Conservation (phyloP, 1,284 basidiomycete species). For the Xerocomus cyaneibrunnescens region DNA sequence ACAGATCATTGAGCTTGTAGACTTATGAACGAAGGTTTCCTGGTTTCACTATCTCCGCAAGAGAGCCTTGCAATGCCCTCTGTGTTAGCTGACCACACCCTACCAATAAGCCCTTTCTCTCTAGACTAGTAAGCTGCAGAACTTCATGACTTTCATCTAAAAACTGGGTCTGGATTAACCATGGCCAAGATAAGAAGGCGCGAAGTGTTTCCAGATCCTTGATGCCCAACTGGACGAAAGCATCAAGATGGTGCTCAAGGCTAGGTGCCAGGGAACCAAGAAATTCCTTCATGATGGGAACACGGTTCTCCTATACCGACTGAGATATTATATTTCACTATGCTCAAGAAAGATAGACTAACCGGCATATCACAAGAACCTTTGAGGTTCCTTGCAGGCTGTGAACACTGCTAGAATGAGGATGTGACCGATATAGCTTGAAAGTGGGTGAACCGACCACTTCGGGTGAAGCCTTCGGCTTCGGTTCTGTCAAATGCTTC, state of each 20-base stretch:
- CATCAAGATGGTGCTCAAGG: slow-evolving; percentile 19
- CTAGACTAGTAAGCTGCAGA: slow-evolving; percentile 24
- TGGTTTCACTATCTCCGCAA: not conserved
- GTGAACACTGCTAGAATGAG: not conserved
- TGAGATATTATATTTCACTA: not conserved
- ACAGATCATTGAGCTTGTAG: not conserved
- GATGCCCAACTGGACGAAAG: slow-evolving; percentile 27
- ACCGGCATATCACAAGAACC: not conserved
- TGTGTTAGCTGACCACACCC: slow-evolving; percentile 7
- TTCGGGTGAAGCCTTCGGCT: not conserved
- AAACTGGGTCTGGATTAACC: slow-evolving; percentile 15
- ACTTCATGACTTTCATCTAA: slow-evolving; percentile 10
- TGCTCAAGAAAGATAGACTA: not conserved
- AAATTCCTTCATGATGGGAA: slow-evolving; percentile 15
- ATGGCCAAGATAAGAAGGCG: slow-evolving; percentile 26
- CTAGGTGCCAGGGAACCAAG: slow-evolving; percentile 23
- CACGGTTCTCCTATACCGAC: not conserved
- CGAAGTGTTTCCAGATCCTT: slow-evolving; percentile 20
- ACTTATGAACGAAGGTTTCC: not conserved
- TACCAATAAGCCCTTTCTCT: slow-evolving; percentile 18
- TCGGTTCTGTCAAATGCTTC: not conserved
- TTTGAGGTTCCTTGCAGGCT: not conserved
- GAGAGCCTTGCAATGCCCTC: slow-evolving; percentile 2
- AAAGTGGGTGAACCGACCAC: not conserved
- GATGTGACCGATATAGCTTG: not conserved